Percentiles rank a stretch among this genome's conserved stretches.
phyloP scores from a whole-genome alignment of 768 basidiomycete species.

The Holtermannia corniformis region DNA sequence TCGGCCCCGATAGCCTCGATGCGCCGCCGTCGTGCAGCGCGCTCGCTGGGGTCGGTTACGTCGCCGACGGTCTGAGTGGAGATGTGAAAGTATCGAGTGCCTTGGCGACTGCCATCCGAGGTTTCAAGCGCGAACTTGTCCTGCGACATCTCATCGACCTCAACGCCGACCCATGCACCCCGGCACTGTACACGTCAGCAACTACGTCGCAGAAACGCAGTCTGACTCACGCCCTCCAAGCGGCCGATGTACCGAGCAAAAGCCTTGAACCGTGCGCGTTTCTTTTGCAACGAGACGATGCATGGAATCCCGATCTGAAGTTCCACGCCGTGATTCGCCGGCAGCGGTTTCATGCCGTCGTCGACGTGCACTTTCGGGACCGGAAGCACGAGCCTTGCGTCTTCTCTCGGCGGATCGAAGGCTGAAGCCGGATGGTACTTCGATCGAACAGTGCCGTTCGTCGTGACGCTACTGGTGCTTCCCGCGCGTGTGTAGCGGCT shows the following conservation, averaged over 20 bases:
- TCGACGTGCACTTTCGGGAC: constrained; percentile 5
- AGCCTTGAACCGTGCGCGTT: constrained; percentile 26
- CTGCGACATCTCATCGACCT: constrained; percentile 16
- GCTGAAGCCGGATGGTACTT: constrained; percentile 28
- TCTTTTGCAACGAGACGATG: constrained; percentile 21
- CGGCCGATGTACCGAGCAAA: constrained; percentile 31
- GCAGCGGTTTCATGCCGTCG: constrained; percentile 14
- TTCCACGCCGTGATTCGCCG: constrained; percentile 12
- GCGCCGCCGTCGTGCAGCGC: constrained; percentile 8
- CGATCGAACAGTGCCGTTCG: background rate
- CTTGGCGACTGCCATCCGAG: constrained; percentile 16
- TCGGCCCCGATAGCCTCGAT: constrained; percentile 13
- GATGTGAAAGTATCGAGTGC: constrained; percentile 27
- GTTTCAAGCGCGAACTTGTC: constrained; percentile 15
- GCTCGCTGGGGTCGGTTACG: background rate
- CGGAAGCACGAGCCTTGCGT: background rate
- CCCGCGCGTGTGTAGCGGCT: background rate
- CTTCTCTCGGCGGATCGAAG: constrained; percentile 27
- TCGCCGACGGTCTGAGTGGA: background rate
- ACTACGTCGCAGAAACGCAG: no score
- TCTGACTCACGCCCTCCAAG: constrained; percentile 16
- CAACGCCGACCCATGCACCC: constrained; percentile 38
- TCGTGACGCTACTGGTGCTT: background rate
- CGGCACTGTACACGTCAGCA: constrained; percentile 4
- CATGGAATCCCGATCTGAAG: constrained; percentile 36